Evolutionary conservation across 345 rosid genomes (phyloP).

Genomic region (Erodium maritimum): DNA sequence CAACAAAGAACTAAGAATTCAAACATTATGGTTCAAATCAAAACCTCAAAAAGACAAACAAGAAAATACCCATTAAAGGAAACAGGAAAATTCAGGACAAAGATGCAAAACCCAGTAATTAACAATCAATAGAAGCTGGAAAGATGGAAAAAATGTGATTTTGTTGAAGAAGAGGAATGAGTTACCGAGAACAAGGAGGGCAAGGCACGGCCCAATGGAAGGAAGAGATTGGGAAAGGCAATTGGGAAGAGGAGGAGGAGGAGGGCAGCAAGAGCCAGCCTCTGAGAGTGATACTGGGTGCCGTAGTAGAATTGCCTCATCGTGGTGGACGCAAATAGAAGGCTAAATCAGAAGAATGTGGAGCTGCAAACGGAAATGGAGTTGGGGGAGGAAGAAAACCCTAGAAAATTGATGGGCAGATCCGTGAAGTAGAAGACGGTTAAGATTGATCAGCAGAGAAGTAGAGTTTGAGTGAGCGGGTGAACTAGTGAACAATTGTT

Average conservation of each 20-base stretch:
- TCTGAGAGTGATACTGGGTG: slow-evolving; percentile 27
- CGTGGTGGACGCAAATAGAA: too few species aligned
- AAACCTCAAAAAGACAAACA: neutral
- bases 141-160: neutral
- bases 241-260: slow-evolving; percentile 45
- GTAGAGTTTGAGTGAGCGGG: too few species aligned
- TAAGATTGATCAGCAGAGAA: too few species aligned
- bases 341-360: too few species aligned
- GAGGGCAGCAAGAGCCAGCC: slow-evolving; percentile 35
- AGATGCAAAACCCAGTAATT: neutral
- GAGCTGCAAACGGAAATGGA: too few species aligned
- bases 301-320: slow-evolving; percentile 6
- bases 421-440: too few species aligned
- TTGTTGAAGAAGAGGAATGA: slow-evolving; percentile 1
- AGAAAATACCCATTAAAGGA: neutral
- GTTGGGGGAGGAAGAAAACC: too few species aligned
- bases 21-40: slow-evolving; percentile 3
- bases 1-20: too few species aligned
- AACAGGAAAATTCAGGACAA: neutral
- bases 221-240: slow-evolving; percentile 43
- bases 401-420: too few species aligned
- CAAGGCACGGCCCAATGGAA: slow-evolving; percentile 56
- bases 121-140: neutral
- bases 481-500: too few species aligned
- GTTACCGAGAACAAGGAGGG: slow-evolving; percentile 76